These are phyloP conservation scores for Leucocoprinus leucothites DNA, from an alignment of 768 basidiomycete genomes.

Conservation along the genomic window DNA sequence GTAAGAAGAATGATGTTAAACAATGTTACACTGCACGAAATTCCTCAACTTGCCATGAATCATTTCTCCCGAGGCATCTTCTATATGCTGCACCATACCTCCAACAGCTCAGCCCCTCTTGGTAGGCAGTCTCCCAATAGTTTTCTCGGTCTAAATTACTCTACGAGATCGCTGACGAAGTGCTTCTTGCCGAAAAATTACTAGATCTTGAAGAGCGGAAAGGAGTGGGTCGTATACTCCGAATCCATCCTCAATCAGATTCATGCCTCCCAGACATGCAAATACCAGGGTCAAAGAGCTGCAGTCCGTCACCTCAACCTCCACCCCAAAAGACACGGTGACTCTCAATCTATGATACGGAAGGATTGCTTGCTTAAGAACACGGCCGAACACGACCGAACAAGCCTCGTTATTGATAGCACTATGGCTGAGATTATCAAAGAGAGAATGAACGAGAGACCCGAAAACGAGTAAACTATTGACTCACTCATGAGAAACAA, in stretches of 20 bases:
- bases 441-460: constrained; percentile 44
- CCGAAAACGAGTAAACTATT: constrained; percentile 19
- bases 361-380: constrained; percentile 32
- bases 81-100: constrained; percentile 74
- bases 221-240: constrained; percentile 58
- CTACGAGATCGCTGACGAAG: constrained; percentile 56
- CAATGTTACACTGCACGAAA: constrained; percentile 2
- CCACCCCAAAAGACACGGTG: background rate
- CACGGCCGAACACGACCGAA: constrained; percentile 53
- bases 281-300: background rate
- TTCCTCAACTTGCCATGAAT: constrained; percentile 50
- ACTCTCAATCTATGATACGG: background rate
- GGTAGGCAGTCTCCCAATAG: constrained; percentile 9
- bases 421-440: constrained; percentile 56
- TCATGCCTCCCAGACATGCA: constrained; percentile 34
- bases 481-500: constrained; percentile 37
- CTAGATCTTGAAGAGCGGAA: constrained; percentile 38
- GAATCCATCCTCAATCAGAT: constrained; percentile 62
- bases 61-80: constrained; percentile 69
- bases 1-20: constrained; percentile 15
- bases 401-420: constrained; percentile 55
- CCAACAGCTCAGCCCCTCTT: constrained; percentile 22
- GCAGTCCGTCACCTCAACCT: background rate
- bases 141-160: constrained; percentile 24
- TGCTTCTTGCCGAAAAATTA: constrained; percentile 58